Evolutionary conservation across 139 green algal species (phyloP).

Genomic region (Eudorina sp.): DNA sequence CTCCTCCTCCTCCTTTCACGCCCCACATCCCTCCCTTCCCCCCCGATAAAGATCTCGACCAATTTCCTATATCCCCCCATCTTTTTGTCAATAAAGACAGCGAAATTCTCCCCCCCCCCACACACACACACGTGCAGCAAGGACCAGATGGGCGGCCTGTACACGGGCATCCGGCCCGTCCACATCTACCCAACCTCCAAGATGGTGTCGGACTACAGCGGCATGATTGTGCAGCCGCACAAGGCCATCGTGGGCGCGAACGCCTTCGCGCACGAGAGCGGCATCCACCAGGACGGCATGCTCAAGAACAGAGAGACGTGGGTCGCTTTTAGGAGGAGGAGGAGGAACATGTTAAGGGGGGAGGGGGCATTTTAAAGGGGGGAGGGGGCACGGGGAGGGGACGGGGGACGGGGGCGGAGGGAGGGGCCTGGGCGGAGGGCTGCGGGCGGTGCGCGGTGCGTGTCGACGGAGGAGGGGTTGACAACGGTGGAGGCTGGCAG

Average conservation of each 20-base stretch:
- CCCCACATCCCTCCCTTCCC: not conserved
- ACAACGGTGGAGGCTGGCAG: no score
- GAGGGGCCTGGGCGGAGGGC: no score
- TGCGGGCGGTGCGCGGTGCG: no score
- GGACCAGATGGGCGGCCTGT: slow-evolving; percentile 82
- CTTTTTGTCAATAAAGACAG: not conserved
- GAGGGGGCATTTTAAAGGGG: not conserved
- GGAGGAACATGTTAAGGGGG: no score
- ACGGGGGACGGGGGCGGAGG: no score
- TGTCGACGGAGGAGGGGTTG: no score
- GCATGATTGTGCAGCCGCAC: slow-evolving; percentile 94
- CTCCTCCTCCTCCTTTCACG: not conserved
- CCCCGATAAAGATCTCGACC: not conserved
- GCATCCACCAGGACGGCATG: slow-evolving; percentile 98
- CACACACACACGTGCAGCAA: slow-evolving; percentile 13
- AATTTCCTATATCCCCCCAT: not conserved
- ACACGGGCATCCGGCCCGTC: slow-evolving; percentile 92
- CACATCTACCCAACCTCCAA: slow-evolving; percentile 90
- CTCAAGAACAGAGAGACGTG: slow-evolving; percentile 77
- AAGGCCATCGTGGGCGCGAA: slow-evolving; percentile 99
- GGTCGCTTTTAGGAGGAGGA: no score
- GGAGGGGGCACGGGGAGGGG: not conserved
- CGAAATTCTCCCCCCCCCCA: not conserved
- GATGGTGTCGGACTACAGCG: slow-evolving; percentile 95
- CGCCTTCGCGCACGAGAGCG: slow-evolving; percentile 96